These are phyloP conservation scores for Amanita fuliginea DNA, from an alignment of 768 basidiomycete genomes.

Conservation along the genomic window DNA sequence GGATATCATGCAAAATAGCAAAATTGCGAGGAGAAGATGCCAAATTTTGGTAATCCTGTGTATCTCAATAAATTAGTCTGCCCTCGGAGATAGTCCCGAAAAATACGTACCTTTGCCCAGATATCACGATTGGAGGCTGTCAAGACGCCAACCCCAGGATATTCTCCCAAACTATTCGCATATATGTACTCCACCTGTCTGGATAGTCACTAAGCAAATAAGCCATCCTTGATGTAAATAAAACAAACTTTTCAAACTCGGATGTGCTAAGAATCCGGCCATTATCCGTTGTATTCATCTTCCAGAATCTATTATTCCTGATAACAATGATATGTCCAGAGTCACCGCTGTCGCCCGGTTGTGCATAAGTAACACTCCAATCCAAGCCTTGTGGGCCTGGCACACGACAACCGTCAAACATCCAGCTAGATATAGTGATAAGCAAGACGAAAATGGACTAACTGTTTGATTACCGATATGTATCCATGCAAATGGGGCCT, in stretches of 20 bases:
- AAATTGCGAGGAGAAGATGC: constrained; percentile 51
- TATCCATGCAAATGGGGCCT: constrained; percentile 76
- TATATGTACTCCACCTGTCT: constrained; percentile 71
- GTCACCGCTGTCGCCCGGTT: constrained; percentile 41
- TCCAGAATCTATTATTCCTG: constrained; percentile 82
- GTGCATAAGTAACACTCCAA: constrained; percentile 63
- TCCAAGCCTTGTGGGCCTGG: constrained; percentile 68
- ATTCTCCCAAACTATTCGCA: constrained; percentile 46
- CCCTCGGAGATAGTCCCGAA: not conserved
- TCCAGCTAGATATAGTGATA: constrained; percentile 45
- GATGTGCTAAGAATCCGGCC: constrained; percentile 50
- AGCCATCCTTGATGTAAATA: not conserved
- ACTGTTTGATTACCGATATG: constrained; percentile 49
- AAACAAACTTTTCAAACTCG: constrained; percentile 52
- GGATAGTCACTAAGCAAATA: not conserved
- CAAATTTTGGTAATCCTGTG: constrained; percentile 57
- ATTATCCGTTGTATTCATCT: constrained; percentile 47
- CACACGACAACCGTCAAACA: constrained; percentile 85
- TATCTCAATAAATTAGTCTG: constrained; percentile 1
- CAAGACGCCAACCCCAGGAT: constrained; percentile 69
- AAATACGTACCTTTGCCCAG: constrained; percentile 66
- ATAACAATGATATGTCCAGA: constrained; percentile 77
- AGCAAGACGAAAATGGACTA: not conserved
- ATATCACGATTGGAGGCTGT: constrained; percentile 72
- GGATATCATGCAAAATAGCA: constrained; percentile 56